These are phyloP conservation scores for Azolla pinnata DNA, from an alignment of 75 land plant genomes.

Conservation along the genomic window DNA sequence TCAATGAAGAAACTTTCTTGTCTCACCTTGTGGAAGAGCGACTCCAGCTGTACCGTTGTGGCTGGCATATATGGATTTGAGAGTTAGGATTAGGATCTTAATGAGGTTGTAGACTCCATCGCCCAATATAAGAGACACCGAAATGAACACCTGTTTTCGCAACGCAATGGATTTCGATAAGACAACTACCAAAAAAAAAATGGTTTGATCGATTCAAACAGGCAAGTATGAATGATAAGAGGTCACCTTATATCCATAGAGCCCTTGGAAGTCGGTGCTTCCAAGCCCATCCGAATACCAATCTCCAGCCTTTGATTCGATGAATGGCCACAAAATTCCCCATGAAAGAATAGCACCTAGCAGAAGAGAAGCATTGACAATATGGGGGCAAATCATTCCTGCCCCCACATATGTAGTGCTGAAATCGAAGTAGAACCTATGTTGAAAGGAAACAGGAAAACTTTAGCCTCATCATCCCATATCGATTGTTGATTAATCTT, in stretches of 20 bases:
- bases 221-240: too few relatives aligned
- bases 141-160: constrained; percentile 30
- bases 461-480: too few relatives aligned
- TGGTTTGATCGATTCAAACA: too few relatives aligned
- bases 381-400: constrained; percentile 61
- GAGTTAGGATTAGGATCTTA: constrained; percentile 30
- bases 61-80: constrained; percentile 18
- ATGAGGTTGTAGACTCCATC: constrained; percentile 47
- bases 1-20: not conserved
- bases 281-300: constrained; percentile 38
- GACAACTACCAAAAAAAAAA: not conserved
- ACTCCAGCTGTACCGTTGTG: constrained; percentile 9
- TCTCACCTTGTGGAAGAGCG: not conserved
- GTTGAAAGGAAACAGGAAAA: too few relatives aligned
- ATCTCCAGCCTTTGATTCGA: constrained; percentile 28
- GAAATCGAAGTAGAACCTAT: constrained; percentile 66
- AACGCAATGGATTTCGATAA: not conserved
- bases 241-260: constrained; percentile 61
- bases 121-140: constrained; percentile 43
- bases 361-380: constrained; percentile 45
- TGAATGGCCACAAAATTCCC: constrained; percentile 71
- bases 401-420: constrained; percentile 55
- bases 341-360: constrained; percentile 52
- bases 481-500: too few relatives aligned
- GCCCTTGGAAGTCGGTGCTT: constrained; percentile 30